Base-by-base conservation (phyloP, 2,329 filamentous ascomycete genomes). In the Lecanicillium sp. region DNA sequence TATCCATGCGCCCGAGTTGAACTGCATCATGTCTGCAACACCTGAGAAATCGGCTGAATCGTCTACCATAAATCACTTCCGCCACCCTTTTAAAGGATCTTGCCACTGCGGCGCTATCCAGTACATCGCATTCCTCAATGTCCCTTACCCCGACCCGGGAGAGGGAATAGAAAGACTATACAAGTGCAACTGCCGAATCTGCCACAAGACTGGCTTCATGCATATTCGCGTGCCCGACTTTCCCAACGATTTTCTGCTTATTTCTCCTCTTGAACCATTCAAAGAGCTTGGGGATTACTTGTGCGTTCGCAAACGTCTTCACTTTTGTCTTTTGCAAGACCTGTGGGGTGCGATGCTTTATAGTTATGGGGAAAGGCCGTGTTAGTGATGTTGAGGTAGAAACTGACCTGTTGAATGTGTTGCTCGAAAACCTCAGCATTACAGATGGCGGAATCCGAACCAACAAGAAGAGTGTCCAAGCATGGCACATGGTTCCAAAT, bases 141-240 rank as follows among this genome's bases (percentile, higher is more conserved):
- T 70, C 5, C 66, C 66, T n/a, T 33, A 25, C 17, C 16, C 35
- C 2, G 39, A 9, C 5, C 9, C 18, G 11, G 13, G 17, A 11
- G 18, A 4, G 30, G 30, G 18, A 33, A 18, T 17, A 15, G 35
- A 41, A 12, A 16, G 34, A 16, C 8, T 55, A 33, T 54, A 55
- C 40, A 46, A 61, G 45, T 72, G 68, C 57, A 73, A 72, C 44
- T 73, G 68, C 50, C 63, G 53, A 9, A 60, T 63, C 9, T 73
- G 68, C 50, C 64, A 70, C 35, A 72, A 72, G 46, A 57, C 63
- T 43, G 62, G 60, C 12, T 57, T 65, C 42, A 64, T 70, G 44
- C 68, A 73, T 48, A 50, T 65, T 32, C 63, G 68, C 6, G 54
- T 63, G 9, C 50, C 45, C 31, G 44, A 43, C 22, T 29, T 44